Evolutionary conservation across 1,284 basidiomycete species (phyloP).

Genomic region (Ceratobasidium sp.): DNA sequence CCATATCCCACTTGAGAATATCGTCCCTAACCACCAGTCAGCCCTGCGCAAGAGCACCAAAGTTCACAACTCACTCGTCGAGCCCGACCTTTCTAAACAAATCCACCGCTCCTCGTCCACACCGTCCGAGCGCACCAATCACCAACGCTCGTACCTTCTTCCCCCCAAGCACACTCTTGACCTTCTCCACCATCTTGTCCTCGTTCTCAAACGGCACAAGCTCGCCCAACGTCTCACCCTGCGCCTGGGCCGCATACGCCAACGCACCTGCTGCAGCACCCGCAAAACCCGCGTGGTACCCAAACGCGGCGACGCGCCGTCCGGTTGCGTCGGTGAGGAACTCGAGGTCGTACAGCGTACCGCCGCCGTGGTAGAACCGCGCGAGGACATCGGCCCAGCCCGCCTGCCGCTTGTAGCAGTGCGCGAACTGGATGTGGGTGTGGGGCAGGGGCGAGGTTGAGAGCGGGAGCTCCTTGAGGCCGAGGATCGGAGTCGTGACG

Average conservation of each 20-base stretch:
- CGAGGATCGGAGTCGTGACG: conserved; percentile 81
- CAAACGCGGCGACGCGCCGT: conserved; percentile 97
- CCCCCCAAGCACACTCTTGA: conserved; percentile 68
- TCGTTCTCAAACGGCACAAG: conserved; percentile 86
- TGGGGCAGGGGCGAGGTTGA: conserved; percentile 84
- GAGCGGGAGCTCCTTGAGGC: conserved; percentile 92
- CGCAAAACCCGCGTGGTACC: conserved; percentile 97
- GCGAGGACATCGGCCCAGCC: conserved; percentile 90
- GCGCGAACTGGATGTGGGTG: conserved; percentile 98
- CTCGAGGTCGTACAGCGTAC: conserved; percentile 95
- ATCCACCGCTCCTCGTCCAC: conserved; percentile 95
- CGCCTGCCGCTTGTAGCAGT: conserved; percentile 96
- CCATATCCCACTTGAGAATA: conserved; percentile 98
- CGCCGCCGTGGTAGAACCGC: conserved; percentile 86
- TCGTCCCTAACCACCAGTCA: conserved; percentile 67
- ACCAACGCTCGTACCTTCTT: conserved; percentile 88
- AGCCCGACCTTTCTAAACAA: conserved; percentile 93
- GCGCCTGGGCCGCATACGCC: conserved; percentile 75
- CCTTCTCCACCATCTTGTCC: conserved; percentile 75
- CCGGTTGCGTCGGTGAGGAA: conserved; percentile 88
- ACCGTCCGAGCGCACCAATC: conserved; percentile 94
- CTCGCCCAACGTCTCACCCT: conserved; percentile 65
- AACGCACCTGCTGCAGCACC: conserved; percentile 94
- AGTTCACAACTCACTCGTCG: conserved; percentile 67
- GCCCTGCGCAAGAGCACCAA: not conserved